phyloP scores from a whole-genome alignment of 768 basidiomycete species.

The Tricholoma saponaceum region DNA sequence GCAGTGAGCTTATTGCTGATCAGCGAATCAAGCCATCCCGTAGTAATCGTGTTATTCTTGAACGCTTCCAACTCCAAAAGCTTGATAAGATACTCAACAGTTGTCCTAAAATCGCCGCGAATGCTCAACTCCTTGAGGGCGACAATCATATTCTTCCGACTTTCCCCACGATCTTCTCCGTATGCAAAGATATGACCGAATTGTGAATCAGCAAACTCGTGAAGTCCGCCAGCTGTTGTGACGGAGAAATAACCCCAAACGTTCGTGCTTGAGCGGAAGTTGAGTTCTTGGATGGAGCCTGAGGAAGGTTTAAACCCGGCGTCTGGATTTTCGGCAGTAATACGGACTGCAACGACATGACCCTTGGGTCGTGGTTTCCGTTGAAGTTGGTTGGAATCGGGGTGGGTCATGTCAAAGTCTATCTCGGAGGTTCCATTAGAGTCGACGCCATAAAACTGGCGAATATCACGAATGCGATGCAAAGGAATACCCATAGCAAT shows the following conservation, averaged over 20 bases:
- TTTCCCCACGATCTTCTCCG: conserved; percentile 92
- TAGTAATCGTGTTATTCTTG: conserved; percentile 96
- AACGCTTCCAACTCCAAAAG: conserved; percentile 94
- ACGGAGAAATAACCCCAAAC: conserved; percentile 99
- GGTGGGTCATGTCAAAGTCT: conserved; percentile 93
- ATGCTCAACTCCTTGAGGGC: conserved; percentile 98
- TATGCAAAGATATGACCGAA: conserved; percentile 99
- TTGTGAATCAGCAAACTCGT: conserved; percentile 98
- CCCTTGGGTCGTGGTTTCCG: conserved; percentile 96
- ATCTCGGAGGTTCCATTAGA: conserved; percentile 88
- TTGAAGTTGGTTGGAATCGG: conserved; percentile 83
- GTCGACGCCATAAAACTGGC: conserved; percentile 91
- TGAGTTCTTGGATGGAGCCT: conserved; percentile 95
- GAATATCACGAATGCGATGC: conserved; percentile 93
- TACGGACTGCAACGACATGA: conserved; percentile 98
- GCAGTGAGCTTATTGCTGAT: conserved; percentile 98
- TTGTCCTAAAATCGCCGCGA: conserved; percentile 97
- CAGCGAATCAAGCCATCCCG: conserved; percentile 96
- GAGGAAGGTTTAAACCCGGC: conserved; percentile 99
- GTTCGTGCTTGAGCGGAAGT: conserved; percentile 98
- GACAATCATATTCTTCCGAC: conserved; percentile 99
- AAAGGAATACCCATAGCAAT: conserved; percentile 98
- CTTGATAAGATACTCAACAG: conserved; percentile 99
- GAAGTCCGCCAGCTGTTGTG: conserved; percentile 89
- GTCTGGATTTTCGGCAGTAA: conserved; percentile 99